phyloP scores from a whole-genome alignment of 2,329 filamentous ascomycete species.

The Clonostachys rosea region DNA sequence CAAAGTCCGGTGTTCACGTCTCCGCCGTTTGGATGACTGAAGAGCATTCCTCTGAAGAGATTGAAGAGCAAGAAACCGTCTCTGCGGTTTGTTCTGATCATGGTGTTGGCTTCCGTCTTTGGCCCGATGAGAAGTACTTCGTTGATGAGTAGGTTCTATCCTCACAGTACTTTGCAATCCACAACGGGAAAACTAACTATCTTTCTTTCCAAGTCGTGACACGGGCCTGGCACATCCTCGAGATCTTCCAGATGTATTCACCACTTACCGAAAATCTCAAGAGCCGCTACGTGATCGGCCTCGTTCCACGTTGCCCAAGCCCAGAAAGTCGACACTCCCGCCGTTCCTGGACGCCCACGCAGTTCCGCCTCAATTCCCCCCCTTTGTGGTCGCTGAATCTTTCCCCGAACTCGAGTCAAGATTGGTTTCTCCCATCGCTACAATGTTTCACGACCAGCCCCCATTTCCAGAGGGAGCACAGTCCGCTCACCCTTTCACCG shows the following conservation, averaged over 20 bases:
- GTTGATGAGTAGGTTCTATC: conserved; percentile 66
- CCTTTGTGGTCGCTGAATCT: conserved; percentile 58
- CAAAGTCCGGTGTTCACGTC: conserved; percentile 42
- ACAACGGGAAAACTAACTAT: conserved; percentile 6
- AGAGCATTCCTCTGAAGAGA: conserved; percentile 67
- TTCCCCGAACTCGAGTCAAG: conserved; percentile 47
- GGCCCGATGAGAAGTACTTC: conserved; percentile 73
- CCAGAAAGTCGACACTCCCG: conserved; percentile 46
- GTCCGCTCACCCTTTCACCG: conserved; percentile 62
- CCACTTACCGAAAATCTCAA: conserved; percentile 66
- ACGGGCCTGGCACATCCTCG: conserved; percentile 49
- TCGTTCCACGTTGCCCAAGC: conserved; percentile 48
- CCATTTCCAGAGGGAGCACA: conserved; percentile 43
- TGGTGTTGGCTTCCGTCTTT: conserved; percentile 57
- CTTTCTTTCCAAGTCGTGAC: conserved; percentile 50
- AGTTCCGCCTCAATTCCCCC: conserved; percentile 53
- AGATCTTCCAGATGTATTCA: conserved; percentile 71
- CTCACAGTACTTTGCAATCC: not conserved
- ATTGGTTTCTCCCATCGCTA: conserved; percentile 52
- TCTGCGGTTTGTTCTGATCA: conserved; percentile 44
- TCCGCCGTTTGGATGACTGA: conserved; percentile 69
- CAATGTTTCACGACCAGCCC: conserved; percentile 46
- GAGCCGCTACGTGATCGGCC: conserved; percentile 67
- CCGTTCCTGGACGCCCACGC: conserved; percentile 41
- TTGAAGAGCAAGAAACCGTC: conserved; percentile 55